A percentile compares a stretch with the other conserved stretches of the same genome.
These are phyloP conservation scores for Trichophyton schoenleinii DNA, from an alignment of 2,329 filamentous ascomycete genomes.

Conservation along the genomic window DNA sequence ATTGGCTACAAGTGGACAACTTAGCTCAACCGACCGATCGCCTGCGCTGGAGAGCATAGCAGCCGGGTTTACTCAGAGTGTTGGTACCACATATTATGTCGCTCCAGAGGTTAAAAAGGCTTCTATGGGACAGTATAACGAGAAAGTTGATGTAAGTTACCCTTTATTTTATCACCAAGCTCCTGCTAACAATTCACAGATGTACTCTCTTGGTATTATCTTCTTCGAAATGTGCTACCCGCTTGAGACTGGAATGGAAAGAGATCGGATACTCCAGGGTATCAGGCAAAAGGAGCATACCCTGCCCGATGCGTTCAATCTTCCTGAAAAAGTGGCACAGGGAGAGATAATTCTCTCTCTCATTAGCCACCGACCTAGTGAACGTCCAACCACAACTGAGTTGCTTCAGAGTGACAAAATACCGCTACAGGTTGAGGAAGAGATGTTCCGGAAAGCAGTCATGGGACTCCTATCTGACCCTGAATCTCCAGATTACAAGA, in stretches of 20 bases:
- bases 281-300: slow-evolving; percentile 55
- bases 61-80: slow-evolving; percentile 39
- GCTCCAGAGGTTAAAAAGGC: slow-evolving; percentile 79
- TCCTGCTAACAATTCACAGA: slow-evolving; percentile 35
- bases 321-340: slow-evolving; percentile 55
- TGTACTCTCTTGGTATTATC: slow-evolving; percentile 95
- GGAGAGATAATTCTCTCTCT: slow-evolving; percentile 67
- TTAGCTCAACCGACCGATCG: slow-evolving; percentile 29
- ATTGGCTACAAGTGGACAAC: slow-evolving; percentile 75
- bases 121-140: slow-evolving; percentile 65
- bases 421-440: slow-evolving; percentile 83
- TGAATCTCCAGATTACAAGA: slow-evolving; percentile 75
- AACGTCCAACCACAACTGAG: slow-evolving; percentile 69
- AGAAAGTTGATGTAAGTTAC: slow-evolving; percentile 70
- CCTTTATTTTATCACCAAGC: background rate
- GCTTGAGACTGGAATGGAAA: slow-evolving; percentile 50
- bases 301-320: slow-evolving; percentile 61
- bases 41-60: slow-evolving; percentile 25
- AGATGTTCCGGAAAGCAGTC: slow-evolving; percentile 72
- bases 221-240: slow-evolving; percentile 91
- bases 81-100: slow-evolving; percentile 77
- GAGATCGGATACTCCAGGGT: slow-evolving; percentile 52
- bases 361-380: slow-evolving; percentile 67
- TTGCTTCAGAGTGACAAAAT: slow-evolving; percentile 76
- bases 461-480: slow-evolving; percentile 64